Evolutionary conservation across 78 protist genomes (phyloP).

Genomic region (Speleostelium caveatum): DNA sequence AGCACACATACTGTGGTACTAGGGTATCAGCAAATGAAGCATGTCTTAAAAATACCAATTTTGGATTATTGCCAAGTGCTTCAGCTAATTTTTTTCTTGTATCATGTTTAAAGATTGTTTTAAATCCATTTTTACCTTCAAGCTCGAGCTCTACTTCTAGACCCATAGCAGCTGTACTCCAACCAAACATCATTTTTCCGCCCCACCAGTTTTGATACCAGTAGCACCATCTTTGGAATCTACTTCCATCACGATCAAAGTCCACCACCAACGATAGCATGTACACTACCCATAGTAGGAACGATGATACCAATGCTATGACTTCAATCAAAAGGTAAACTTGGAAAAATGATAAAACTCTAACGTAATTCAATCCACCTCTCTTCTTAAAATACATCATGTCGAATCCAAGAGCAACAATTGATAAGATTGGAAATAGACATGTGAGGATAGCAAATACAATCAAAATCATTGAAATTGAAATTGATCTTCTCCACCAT

Average conservation of each 20-base stretch:
- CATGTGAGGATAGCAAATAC: slow-evolving; percentile 23
- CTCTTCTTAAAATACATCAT: neutral
- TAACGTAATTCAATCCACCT: slow-evolving; percentile 46
- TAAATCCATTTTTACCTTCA: slow-evolving; percentile 18
- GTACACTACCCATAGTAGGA: slow-evolving; percentile 19
- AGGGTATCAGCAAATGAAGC: slow-evolving; percentile 75
- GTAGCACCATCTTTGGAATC: slow-evolving; percentile 49
- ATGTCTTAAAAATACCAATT: slow-evolving; percentile 56
- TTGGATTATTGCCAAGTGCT: slow-evolving; percentile 54
- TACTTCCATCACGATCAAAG: neutral
- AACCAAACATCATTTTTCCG: slow-evolving; percentile 76
- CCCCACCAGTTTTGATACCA: slow-evolving; percentile 81
- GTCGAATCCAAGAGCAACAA: slow-evolving; percentile 50
- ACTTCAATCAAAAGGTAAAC: slow-evolving; percentile 37
- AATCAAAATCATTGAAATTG: slow-evolving; percentile 33
- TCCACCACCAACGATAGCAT: slow-evolving; percentile 33
- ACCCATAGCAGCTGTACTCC: slow-evolving; percentile 37
- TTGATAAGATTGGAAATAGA: slow-evolving; percentile 49
- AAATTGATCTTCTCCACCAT: slow-evolving; percentile 57
- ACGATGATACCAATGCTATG: slow-evolving; percentile 34
- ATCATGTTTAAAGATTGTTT: neutral
- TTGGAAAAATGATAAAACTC: slow-evolving; percentile 60
- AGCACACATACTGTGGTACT: slow-evolving; percentile 66
- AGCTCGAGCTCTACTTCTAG: slow-evolving; percentile 28
- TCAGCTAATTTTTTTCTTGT: slow-evolving; percentile 27